These are phyloP conservation scores for Scalesia atractyloides DNA, from an alignment of 129 eudicot species.

Conservation along the genomic window DNA sequence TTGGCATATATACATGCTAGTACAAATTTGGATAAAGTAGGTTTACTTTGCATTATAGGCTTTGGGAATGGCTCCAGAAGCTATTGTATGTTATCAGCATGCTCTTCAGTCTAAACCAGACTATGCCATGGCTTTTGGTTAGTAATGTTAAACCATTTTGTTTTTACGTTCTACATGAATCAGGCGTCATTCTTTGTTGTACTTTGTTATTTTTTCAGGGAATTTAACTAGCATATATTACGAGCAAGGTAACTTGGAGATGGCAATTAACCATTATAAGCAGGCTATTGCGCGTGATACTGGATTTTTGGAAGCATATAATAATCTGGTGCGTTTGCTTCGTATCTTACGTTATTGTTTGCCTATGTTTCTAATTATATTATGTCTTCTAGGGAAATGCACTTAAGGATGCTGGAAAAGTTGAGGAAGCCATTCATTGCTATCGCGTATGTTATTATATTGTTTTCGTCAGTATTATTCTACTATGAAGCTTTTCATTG, in stretches of 20 bases:
- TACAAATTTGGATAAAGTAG: slow-evolving; percentile 20
- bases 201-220: slow-evolving; percentile 45
- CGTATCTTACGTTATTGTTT: not conserved
- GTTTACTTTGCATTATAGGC: slow-evolving; percentile 54
- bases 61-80: slow-evolving; percentile 84
- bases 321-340: slow-evolving; percentile 61
- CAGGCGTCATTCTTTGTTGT: slow-evolving; percentile 7
- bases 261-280: slow-evolving; percentile 84
- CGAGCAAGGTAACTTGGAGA: slow-evolving; percentile 91
- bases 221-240: slow-evolving; percentile 79
- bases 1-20: slow-evolving; percentile 29
- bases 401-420: slow-evolving; percentile 84
- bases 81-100: slow-evolving; percentile 82
- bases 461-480: not conserved
- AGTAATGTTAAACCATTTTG: slow-evolving; percentile 24
- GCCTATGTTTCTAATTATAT: slow-evolving; percentile 1
- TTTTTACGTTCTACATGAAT: slow-evolving; percentile 11
- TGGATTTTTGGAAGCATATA: slow-evolving; percentile 92
- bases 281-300: slow-evolving; percentile 83
- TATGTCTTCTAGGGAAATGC: slow-evolving; percentile 71
- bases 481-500: not conserved
- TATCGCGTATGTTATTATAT: slow-evolving; percentile 60
- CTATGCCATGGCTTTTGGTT: slow-evolving; percentile 89
- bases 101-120: slow-evolving; percentile 89
- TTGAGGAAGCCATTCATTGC: slow-evolving; percentile 83